A percentile compares a stretch with the other conserved stretches of the same genome.
Evolutionary conservation across 495 filamentous ascomycete genomes (phyloP).

Genomic region (Aspergillus biplanus): DNA sequence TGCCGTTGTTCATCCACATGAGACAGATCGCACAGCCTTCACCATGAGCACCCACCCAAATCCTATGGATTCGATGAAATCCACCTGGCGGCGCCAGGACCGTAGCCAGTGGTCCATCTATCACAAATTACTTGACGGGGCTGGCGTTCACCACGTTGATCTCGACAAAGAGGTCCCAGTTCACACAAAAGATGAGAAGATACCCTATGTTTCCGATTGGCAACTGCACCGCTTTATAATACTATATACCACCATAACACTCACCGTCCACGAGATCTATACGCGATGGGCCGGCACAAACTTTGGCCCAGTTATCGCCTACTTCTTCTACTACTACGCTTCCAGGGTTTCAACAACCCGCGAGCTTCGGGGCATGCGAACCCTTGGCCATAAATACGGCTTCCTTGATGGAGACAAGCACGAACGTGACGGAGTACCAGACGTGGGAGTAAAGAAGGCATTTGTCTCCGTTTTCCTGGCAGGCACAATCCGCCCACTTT

Average conservation of each 20-base stretch:
- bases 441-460: constrained; percentile 28
- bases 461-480: constrained; percentile 27
- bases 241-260: constrained; percentile 27
- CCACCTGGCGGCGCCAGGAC: constrained; percentile 37
- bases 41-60: constrained; percentile 19
- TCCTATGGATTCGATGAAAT: constrained; percentile 40
- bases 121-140: constrained; percentile 30
- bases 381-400: constrained; percentile 32
- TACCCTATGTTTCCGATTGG: constrained; percentile 30
- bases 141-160: constrained; percentile 29
- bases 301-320: constrained; percentile 21
- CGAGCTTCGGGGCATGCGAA: constrained; percentile 28
- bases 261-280: constrained; percentile 31
- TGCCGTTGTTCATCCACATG: not conserved
- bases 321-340: constrained; percentile 30
- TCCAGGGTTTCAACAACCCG: constrained; percentile 21
- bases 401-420: constrained; percentile 37
- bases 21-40: not conserved
- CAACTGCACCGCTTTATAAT: constrained; percentile 30
- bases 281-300: constrained; percentile 21
- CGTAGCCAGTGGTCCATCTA: constrained; percentile 25
- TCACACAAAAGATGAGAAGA: constrained; percentile 33
- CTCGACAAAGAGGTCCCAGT: constrained; percentile 30
- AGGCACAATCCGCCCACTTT: constrained; percentile 24
- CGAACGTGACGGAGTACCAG: constrained; percentile 33